These are phyloP conservation scores for Austropuccinia psidii DNA, from an alignment of 1,284 basidiomycete genomes.

Conservation along the genomic window DNA sequence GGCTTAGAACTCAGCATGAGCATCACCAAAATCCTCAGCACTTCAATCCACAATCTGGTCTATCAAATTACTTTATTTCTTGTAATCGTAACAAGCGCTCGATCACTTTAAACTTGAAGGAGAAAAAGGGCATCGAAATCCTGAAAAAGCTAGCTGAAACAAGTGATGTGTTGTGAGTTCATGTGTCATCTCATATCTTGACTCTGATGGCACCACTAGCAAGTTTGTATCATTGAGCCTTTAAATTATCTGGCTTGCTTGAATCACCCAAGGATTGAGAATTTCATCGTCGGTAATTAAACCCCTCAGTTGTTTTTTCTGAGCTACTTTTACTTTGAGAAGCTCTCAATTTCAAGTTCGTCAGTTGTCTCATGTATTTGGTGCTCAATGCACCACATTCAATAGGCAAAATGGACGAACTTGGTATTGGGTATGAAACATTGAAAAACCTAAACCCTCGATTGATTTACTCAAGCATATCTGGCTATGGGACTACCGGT, in stretches of 20 bases:
- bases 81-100: slow-evolving; percentile 72
- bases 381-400: no score
- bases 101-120: slow-evolving; percentile 83
- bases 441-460: slow-evolving; percentile 69
- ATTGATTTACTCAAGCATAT: slow-evolving; percentile 83
- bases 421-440: slow-evolving; percentile 80
- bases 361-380: neutral
- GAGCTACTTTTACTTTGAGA: no score
- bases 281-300: slow-evolving; percentile 30
- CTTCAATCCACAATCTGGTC: slow-evolving; percentile 54
- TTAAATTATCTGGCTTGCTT: no score
- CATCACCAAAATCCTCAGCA: slow-evolving; percentile 55
- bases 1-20: slow-evolving; percentile 48
- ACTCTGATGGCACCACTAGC: no score
- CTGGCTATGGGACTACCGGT: slow-evolving; percentile 88
- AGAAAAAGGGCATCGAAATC: slow-evolving; percentile 66
- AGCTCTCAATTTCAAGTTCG: no score
- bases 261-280: slow-evolving; percentile 17
- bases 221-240: no score
- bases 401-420: slow-evolving; percentile 65
- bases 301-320: no score
- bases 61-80: slow-evolving; percentile 81
- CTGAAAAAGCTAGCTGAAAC: slow-evolving; percentile 63
- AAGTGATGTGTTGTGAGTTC: slow-evolving; percentile 58
- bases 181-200: neutral